These are phyloP conservation scores for Ciborinia camelliae DNA, from an alignment of 2,329 filamentous ascomycete genomes.

Conservation along the genomic window DNA sequence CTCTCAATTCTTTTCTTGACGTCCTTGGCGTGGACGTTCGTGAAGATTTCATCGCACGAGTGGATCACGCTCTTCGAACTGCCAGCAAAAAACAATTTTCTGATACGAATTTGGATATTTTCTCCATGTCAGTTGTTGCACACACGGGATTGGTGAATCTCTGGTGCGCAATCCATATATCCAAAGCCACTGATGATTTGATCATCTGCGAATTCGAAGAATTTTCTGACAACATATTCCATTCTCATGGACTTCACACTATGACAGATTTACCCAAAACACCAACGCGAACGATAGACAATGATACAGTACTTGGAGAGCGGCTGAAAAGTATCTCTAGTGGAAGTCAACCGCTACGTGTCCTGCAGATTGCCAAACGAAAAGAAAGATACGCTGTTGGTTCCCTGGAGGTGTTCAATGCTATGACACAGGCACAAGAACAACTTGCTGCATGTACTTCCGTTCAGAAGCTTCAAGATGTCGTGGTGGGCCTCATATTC, in stretches of 20 bases:
- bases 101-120: slow-evolving; percentile 82
- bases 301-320: slow-evolving; percentile 71
- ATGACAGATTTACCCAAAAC: slow-evolving; percentile 46
- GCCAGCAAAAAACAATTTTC: not conserved
- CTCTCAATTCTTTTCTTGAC: slow-evolving; percentile 72
- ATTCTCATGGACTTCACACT: slow-evolving; percentile 44
- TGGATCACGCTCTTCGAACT: slow-evolving; percentile 9
- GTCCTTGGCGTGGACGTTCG: slow-evolving; percentile 77
- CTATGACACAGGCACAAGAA: slow-evolving; percentile 88
- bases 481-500: slow-evolving; percentile 80
- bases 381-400: slow-evolving; percentile 55
- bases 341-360: slow-evolving; percentile 71
- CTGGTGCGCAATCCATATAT: slow-evolving; percentile 28
- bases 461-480: slow-evolving; percentile 72
- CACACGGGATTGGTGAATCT: slow-evolving; percentile 14
- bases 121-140: slow-evolving; percentile 59
- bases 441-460: slow-evolving; percentile 71
- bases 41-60: slow-evolving; percentile 12
- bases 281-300: slow-evolving; percentile 70
- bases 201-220: slow-evolving; percentile 87
- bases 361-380: slow-evolving; percentile 71
- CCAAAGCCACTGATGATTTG: slow-evolving; percentile 63
- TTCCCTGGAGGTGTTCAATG: slow-evolving; percentile 86
- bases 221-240: slow-evolving; percentile 63
- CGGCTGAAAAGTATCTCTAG: slow-evolving; percentile 71